Conservation (phyloP, 768 basidiomycete species). For the Leccinum incarnatum region DNA sequence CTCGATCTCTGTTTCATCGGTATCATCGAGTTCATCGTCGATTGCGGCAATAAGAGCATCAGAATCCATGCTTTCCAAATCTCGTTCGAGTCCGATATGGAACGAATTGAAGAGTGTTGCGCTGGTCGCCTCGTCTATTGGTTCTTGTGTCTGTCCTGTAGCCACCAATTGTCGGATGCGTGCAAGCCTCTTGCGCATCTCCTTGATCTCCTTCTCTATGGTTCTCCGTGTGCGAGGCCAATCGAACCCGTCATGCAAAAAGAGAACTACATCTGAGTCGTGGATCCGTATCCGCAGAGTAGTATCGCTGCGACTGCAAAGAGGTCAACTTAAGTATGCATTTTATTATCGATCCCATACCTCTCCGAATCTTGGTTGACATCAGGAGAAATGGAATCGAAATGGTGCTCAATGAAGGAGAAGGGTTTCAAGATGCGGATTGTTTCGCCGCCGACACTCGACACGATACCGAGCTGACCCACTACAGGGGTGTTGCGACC, state of each 20-base stretch:
- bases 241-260: conserved; percentile 93
- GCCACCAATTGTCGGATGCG: conserved; percentile 92
- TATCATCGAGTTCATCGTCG: conserved; percentile 83
- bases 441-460: conserved; percentile 78
- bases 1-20: conserved; percentile 68
- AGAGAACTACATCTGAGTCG: conserved; percentile 61
- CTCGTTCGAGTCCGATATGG: conserved; percentile 85
- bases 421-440: conserved; percentile 72
- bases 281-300: conserved; percentile 53
- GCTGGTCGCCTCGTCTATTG: conserved; percentile 66
- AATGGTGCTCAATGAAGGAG: conserved; percentile 71
- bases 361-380: conserved; percentile 40
- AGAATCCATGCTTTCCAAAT: conserved; percentile 70
- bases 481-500: conserved; percentile 14
- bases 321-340: conserved; percentile 5
- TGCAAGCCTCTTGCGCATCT: conserved; percentile 80
- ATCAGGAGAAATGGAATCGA: conserved; percentile 62
- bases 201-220: conserved; percentile 85
- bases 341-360: conserved; percentile 36
- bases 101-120: conserved; percentile 90
- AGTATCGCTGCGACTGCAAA: conserved; percentile 43
- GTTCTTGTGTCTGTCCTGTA: conserved; percentile 82
- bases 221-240: conserved; percentile 83
- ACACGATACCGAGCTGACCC: conserved; percentile 45
- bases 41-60: conserved; percentile 84